Evolutionary conservation across 352 stramenopile genomes (phyloP).

Genomic region (Thraustochytrium sp.): DNA sequence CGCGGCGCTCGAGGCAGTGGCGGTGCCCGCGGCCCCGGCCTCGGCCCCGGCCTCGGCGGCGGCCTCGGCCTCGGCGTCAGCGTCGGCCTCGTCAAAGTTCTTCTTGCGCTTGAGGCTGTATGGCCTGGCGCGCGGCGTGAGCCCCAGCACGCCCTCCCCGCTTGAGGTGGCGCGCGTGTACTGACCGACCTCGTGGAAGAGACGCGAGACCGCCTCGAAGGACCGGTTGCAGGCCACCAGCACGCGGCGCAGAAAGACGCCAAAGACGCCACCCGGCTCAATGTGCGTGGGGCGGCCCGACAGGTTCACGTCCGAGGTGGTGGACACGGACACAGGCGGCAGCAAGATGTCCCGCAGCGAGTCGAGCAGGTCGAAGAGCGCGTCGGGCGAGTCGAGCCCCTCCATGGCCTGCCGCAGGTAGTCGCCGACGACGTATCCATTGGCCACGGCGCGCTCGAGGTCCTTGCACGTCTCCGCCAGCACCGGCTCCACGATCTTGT

Average conservation of each 20-base stretch:
- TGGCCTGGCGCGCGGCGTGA: background rate
- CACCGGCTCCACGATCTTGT: conserved; percentile 35
- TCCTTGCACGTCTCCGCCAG: conserved; percentile 12
- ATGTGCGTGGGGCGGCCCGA: conserved; percentile 45
- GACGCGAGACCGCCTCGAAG: conserved; percentile 42
- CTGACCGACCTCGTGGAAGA: conserved; percentile 46
- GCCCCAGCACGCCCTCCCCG: background rate
- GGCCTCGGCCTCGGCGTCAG: background rate
- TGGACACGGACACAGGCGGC: background rate
- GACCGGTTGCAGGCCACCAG: conserved; percentile 39
- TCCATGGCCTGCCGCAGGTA: background rate
- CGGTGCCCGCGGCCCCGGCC: no score
- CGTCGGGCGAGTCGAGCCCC: conserved; percentile 19
- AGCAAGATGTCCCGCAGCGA: conserved; percentile 26
- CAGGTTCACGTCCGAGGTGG: conserved; percentile 9
- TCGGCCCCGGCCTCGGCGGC: background rate
- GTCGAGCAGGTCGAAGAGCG: conserved; percentile 33
- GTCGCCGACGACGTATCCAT: background rate
- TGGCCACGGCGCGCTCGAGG: background rate
- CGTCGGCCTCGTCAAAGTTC: background rate
- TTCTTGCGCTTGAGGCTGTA: conserved; percentile 37
- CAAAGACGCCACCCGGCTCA: conserved; percentile 49
- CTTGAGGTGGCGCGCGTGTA: background rate
- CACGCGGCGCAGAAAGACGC: conserved; percentile 48
- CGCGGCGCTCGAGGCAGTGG: no score